Evolutionary conservation across 2,329 filamentous ascomycete genomes (phyloP).

Genomic region (Juglanconis oblonga): DNA sequence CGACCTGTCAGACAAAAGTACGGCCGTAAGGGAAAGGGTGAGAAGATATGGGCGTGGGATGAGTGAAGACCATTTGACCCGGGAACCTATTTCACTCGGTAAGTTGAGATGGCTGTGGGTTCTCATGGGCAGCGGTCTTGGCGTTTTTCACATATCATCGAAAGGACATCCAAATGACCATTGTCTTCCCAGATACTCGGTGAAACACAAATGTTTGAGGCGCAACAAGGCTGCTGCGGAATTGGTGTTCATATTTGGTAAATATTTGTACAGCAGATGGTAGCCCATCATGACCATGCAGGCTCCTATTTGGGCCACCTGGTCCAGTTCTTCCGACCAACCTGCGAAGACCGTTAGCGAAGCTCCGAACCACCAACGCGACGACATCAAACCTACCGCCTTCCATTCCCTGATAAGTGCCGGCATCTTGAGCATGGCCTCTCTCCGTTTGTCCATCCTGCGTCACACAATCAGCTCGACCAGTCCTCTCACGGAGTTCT

Average conservation of each 20-base stretch:
- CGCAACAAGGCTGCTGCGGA: not conserved
- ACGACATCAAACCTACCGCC: slow-evolving; percentile 59
- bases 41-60: not conserved
- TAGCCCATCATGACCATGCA: not conserved
- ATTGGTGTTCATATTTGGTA: not conserved
- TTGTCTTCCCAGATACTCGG: not conserved
- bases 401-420: slow-evolving; percentile 91
- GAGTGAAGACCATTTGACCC: not conserved
- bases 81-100: not conserved
- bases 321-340: slow-evolving; percentile 54
- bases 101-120: not conserved
- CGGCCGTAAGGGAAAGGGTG: not conserved
- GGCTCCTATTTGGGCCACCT: slow-evolving; percentile 53
- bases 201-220: not conserved
- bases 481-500: not conserved
- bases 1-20: not conserved
- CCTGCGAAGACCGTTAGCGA: slow-evolving; percentile 40
- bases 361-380: not conserved
- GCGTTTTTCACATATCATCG: not conserved
- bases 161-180: not conserved
- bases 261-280: slow-evolving; percentile 4
- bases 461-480: slow-evolving; percentile 29
- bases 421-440: slow-evolving; percentile 94
- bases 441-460: slow-evolving; percentile 81
- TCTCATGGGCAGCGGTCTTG: not conserved